A percentile compares a stretch with the other conserved stretches of the same genome.
Evolutionary conservation across 2,329 filamentous ascomycete genomes (phyloP).

Genomic region (Aspergillus sp.): DNA sequence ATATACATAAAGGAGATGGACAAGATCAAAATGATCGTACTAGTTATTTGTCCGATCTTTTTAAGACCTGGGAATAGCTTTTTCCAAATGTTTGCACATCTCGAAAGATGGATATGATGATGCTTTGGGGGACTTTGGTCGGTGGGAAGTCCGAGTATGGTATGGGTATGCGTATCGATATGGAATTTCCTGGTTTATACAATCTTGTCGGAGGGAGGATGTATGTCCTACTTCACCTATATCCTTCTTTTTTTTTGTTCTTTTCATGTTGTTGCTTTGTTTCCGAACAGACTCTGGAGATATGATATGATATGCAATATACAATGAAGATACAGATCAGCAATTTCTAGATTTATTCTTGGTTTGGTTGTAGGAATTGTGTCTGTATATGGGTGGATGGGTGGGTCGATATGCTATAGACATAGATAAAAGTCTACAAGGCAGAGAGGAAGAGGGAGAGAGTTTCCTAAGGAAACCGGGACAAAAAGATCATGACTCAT

Average conservation of each 20-base stretch:
- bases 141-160: neutral
- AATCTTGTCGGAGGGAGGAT: neutral
- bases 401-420: no score
- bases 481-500: constrained; percentile 7
- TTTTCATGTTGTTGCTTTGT: neutral
- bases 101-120: neutral
- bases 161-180: no score
- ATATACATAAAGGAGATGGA: neutral
- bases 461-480: no score
- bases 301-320: neutral
- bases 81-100: neutral
- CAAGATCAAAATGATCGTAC: neutral
- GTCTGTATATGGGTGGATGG: no score
- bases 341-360: neutral
- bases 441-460: no score
- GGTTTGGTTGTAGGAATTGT: no score
- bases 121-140: neutral
- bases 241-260: no score
- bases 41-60: neutral
- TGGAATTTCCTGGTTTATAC: neutral
- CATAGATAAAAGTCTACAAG: constrained; percentile 26
- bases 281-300: neutral
- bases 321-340: neutral
- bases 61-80: neutral
- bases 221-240: neutral